These are phyloP conservation scores for Triangularia verruculosa DNA, from an alignment of 2,329 filamentous ascomycete genomes.

Conservation along the genomic window DNA sequence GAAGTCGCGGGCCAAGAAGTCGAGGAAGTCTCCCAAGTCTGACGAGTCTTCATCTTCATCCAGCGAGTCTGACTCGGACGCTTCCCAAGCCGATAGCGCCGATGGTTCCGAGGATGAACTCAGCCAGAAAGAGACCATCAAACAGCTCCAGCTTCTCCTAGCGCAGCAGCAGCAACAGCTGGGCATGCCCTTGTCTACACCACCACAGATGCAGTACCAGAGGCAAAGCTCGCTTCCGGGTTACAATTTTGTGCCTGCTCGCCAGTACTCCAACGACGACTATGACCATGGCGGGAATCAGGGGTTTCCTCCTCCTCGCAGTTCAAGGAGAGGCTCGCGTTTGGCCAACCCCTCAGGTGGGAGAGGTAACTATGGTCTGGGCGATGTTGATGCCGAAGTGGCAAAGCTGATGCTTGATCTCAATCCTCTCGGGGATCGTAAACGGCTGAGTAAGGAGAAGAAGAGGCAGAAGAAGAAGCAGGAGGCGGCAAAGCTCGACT, in stretches of 20 bases:
- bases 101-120: conserved; percentile 21
- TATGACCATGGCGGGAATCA: conserved; percentile 2
- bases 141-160: conserved; percentile 31
- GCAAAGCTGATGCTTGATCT: conserved; percentile 14
- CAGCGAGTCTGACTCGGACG: conserved; percentile 28
- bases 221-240: neutral
- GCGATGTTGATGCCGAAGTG: neutral
- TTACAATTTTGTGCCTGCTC: neutral
- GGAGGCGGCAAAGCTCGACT: conserved; percentile 36
- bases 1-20: conserved; percentile 28
- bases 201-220: conserved; percentile 18
- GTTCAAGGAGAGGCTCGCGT: conserved; percentile 17
- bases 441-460: conserved; percentile 19
- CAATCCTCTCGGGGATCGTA: conserved; percentile 13
- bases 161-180: conserved; percentile 21
- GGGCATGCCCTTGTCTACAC: neutral
- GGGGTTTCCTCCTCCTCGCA: conserved; percentile 9
- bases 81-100: conserved; percentile 19
- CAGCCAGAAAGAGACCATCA: conserved; percentile 27
- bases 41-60: conserved; percentile 15
- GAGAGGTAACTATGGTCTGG: neutral
- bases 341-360: neutral
- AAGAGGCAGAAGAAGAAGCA: conserved; percentile 18
- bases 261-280: conserved; percentile 11
- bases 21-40: conserved; percentile 29